A percentile compares a stretch with the other conserved stretches of the same genome.
phyloP scores from a whole-genome alignment of 148 eudicot species.

The Fagopyrum tataricum region DNA sequence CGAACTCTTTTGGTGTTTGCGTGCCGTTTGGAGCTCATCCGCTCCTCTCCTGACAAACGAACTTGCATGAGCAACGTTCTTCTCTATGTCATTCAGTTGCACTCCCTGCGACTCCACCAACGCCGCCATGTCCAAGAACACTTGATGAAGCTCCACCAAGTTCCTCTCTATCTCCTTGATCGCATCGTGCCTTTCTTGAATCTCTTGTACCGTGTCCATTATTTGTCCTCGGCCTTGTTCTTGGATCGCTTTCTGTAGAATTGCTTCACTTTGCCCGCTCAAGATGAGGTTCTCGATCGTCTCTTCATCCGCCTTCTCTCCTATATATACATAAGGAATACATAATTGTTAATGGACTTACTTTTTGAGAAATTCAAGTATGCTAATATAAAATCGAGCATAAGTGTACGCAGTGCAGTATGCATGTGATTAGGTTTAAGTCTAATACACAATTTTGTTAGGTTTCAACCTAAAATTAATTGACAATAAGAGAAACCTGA shows the following conservation, averaged over 20 bases:
- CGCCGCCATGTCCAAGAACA: conserved; percentile 79
- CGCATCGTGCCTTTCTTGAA: conserved; percentile 68
- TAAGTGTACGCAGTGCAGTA: too few relatives aligned
- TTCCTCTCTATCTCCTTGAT: conserved; percentile 71
- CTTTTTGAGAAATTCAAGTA: too few relatives aligned
- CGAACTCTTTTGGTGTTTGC: conserved; percentile 46
- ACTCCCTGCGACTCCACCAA: conserved; percentile 80
- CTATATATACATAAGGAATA: conserved; percentile 13
- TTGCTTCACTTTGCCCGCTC: conserved; percentile 59
- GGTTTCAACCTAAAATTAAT: too few relatives aligned
- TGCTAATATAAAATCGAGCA: too few relatives aligned
- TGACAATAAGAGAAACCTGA: too few relatives aligned
- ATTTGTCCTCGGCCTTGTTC: conserved; percentile 75
- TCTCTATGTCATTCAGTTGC: conserved; percentile 65
- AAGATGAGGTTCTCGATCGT: conserved; percentile 56
- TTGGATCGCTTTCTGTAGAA: conserved; percentile 73
- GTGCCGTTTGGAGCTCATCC: conserved; percentile 45
- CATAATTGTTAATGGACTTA: background rate
- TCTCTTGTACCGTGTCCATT: conserved; percentile 72
- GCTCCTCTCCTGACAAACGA: conserved; percentile 58
- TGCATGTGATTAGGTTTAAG: too few relatives aligned
- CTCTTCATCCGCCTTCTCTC: conserved; percentile 62
- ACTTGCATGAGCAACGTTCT: conserved; percentile 57
- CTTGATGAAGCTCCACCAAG: conserved; percentile 62
- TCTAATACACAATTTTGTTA: too few relatives aligned